phyloP scores from a whole-genome alignment of 495 filamentous ascomycete species.

The Hypomontagnella submonticulosa region DNA sequence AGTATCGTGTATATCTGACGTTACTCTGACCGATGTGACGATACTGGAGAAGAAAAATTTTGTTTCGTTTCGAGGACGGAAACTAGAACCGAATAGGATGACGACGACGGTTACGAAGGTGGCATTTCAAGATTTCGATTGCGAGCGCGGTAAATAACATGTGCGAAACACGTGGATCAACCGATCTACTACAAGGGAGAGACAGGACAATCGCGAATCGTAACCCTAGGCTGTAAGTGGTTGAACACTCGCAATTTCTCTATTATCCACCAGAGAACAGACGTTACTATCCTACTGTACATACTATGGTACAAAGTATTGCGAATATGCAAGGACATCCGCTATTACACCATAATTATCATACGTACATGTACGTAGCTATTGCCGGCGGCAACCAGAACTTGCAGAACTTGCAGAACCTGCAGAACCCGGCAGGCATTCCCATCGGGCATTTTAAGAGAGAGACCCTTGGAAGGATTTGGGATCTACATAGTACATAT shows the following conservation, averaged over 20 bases:
- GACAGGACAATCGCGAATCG: slow-evolving; percentile 12
- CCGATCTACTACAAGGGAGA: slow-evolving; percentile 34
- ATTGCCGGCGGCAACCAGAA: not conserved
- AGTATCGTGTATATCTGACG: slow-evolving; percentile 29
- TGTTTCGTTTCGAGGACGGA: slow-evolving; percentile 26
- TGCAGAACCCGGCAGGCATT: slow-evolving; percentile 1
- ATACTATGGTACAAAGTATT: not conserved
- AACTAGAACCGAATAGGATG: slow-evolving; percentile 27
- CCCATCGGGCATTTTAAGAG: slow-evolving; percentile 28
- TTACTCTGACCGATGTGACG: slow-evolving; percentile 34
- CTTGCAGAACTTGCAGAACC: too few relatives aligned
- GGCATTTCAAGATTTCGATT: slow-evolving; percentile 23
- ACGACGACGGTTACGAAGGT: slow-evolving; percentile 26
- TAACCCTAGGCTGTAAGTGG: slow-evolving; percentile 1
- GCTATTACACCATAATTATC: too few relatives aligned
- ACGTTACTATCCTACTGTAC: too few relatives aligned
- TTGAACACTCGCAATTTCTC: slow-evolving; percentile 7
- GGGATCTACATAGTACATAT: slow-evolving; percentile 24
- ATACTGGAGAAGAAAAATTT: slow-evolving; percentile 14
- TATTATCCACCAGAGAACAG: too few relatives aligned
- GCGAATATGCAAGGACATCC: not conserved
- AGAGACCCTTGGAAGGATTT: slow-evolving; percentile 19
- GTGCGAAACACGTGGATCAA: slow-evolving; percentile 36
- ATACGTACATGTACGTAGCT: not conserved
- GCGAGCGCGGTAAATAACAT: slow-evolving; percentile 8